Evolutionary conservation across 768 basidiomycete species (phyloP), one percentile per base, ranked within the genome.

Genomic region (Auriscalpium vulgare): DNA sequence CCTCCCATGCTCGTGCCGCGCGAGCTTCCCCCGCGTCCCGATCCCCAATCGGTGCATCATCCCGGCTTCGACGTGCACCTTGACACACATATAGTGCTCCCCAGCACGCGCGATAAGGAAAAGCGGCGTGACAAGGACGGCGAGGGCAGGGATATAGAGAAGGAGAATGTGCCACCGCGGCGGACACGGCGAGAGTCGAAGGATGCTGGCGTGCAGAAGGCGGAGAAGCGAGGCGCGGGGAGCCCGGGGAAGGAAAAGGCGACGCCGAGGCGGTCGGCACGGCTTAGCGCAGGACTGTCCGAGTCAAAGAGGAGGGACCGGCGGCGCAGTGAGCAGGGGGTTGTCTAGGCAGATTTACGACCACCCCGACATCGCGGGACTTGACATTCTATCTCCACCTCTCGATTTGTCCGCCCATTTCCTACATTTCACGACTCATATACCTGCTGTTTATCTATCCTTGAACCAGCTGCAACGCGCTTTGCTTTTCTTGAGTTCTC

Each of bases 121-220:
- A 52, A 54, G n/a, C 29, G 29, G 29, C 29, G 29, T 29, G 51
- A 40, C 10, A 48, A 19, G 14, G 52, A 47, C 38, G 38, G 47
- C 16, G 59, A 62, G 1, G 56, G 50, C 17, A 29, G 29, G 29
- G 29, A 29, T 29, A 5, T 7, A 29, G 56, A 43, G 11, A 62
- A 62, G 61, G 61, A 63, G 52, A 63, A 63, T 36, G 17, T 59
- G 43, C 57, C 59, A 35, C 61, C 58, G 3, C 44, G 51, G n/a
- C 51, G 51, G 17, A 35, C 38, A 37, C 4, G 19, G 36, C 50
- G 36, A n/a, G 38, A 51, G 50, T 43, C 51, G 6, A 37, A 14
- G 38, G n/a, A 17, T 23, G 8, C 50, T 5, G 8, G 16, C 1
- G 50, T 21, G 11, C 17, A 21, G 3, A 45, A 53, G 51, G n/a